These are phyloP conservation scores for Eucalyptus coolabah DNA, from an alignment of 345 rosid genomes.

Conservation along the genomic window DNA sequence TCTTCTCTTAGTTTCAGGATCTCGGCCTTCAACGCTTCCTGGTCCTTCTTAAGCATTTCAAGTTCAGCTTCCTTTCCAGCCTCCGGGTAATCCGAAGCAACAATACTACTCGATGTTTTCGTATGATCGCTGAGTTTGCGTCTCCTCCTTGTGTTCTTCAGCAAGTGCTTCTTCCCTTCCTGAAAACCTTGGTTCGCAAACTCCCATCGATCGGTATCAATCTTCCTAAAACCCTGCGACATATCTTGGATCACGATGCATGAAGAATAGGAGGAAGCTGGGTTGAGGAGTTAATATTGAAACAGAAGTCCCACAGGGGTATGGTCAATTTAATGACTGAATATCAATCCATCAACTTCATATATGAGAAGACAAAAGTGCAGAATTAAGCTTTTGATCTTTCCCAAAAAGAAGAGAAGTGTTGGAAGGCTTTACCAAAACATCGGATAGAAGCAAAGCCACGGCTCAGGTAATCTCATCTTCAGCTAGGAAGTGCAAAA, in stretches of 20 bases:
- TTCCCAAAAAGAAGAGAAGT: background rate
- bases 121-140: conserved; percentile 1
- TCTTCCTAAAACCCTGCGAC: conserved; percentile 51
- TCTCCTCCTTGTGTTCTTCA: conserved; percentile 41
- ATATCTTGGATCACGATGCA: background rate
- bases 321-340: background rate
- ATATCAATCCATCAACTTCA: background rate
- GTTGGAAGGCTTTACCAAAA: background rate
- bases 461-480: background rate
- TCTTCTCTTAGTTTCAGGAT: conserved; percentile 25
- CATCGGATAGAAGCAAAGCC: background rate
- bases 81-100: background rate
- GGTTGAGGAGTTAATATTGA: background rate
- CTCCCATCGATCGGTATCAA: conserved; percentile 50
- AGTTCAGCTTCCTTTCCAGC: background rate
- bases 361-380: background rate
- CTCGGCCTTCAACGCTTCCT: conserved; percentile 18
- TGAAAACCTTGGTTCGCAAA: conserved; percentile 51
- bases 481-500: background rate
- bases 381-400: background rate
- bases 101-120: background rate
- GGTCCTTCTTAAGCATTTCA: conserved; percentile 28
- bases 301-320: background rate
- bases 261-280: background rate
- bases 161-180: conserved; percentile 41